Evolutionary conservation across 495 filamentous ascomycete species (phyloP).

Genomic region (Penicillium angulare): DNA sequence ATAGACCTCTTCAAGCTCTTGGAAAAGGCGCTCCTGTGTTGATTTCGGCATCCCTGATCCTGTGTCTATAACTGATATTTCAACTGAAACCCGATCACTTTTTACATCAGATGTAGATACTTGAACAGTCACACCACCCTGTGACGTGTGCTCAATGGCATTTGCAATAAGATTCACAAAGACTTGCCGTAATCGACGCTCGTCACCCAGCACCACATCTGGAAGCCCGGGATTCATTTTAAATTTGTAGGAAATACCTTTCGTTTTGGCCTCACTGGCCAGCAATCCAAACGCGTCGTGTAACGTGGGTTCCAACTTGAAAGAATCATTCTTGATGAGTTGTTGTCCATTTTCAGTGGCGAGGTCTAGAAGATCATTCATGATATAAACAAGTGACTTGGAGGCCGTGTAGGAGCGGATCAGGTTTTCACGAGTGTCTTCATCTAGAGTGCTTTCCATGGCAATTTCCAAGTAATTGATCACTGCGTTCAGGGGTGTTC

Average conservation of each 20-base stretch:
- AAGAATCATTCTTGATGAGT: conserved; percentile 1
- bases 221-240: background rate
- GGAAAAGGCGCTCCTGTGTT: conserved; percentile 72
- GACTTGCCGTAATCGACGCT: background rate
- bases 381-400: conserved; percentile 87
- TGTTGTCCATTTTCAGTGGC: background rate
- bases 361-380: conserved; percentile 81
- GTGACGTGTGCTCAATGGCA: background rate
- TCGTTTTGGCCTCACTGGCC: background rate
- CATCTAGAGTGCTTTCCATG: conserved; percentile 73
- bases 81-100: conserved; percentile 44
- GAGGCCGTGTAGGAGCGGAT: conserved; percentile 72
- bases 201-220: background rate
- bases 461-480: conserved; percentile 94
- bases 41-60: conserved; percentile 69
- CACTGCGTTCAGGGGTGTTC: conserved; percentile 86
- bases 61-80: conserved; percentile 72
- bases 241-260: background rate
- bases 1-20: conserved; percentile 78
- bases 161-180: background rate
- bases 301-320: background rate
- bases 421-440: conserved; percentile 80
- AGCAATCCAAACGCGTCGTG: background rate
- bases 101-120: conserved; percentile 48
- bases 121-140: background rate